Evolutionary conservation across 2,329 filamentous ascomycete species (phyloP), one percentile per base, ranked within the genome.

Genomic region (Sclerotinia subarctica): DNA sequence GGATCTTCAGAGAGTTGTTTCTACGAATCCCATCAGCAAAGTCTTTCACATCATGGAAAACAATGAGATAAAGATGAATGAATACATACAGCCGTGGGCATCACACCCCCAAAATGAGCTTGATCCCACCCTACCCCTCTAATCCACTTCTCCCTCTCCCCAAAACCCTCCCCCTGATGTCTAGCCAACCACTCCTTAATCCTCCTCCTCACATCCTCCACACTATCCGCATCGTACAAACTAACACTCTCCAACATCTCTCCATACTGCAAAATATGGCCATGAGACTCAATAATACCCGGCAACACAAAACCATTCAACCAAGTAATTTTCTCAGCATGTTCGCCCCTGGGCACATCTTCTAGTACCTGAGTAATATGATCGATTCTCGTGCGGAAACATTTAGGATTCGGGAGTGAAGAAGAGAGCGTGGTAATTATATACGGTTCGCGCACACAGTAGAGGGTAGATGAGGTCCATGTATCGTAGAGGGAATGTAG

Each of bases 91-190:
- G 88, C 86, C 46, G 84, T 86, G 10, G 89, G 89, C 88, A 90
- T 88, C 21, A 76, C 68, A 7, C 82, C 82, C 2, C 86, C 85
- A 74, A 90, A 84, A 29, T 82, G 80, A 68, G 85, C 86, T 78
- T 91, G 89, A 74, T 91, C 89, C 89, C 89, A 92, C 1, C 89
- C 89, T 19, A 89, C 82, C 0, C 89, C 89, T 67, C 88, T 80
- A 57, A 90, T 78, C 89, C 89, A 91, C 66, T 86, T 82, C 8
- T 82, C 78, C 46, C 78, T 80, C 0, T 81, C 81, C 3, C 74
- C 74, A 70, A 73, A 77, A 1, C 88, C 88, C 13, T 81, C 81
- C 0, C 79, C 82, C 0, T 84, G 81, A 70, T 88, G 82, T 5
- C 74, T 72, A 0, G 73, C 75, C 32, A 87, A 76, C 70, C 90